Evolutionary conservation across 371 early-diverging fungal genomes (phyloP).

Genomic region (Quaeritorhiza haematococci): DNA sequence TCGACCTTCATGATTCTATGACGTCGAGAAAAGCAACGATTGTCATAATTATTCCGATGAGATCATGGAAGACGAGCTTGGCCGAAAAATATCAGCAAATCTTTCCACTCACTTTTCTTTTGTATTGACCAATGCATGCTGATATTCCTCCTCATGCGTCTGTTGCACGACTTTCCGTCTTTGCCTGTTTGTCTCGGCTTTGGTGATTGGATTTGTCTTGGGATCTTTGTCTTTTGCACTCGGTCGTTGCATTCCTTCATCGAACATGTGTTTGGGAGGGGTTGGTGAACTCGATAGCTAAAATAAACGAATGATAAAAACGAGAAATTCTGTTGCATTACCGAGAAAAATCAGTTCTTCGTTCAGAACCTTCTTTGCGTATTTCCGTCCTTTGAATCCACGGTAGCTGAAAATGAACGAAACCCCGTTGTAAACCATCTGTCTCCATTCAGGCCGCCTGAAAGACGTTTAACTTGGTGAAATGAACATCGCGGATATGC

Average conservation of each 20-base stretch:
- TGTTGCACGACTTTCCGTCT: slow-evolving; percentile 43
- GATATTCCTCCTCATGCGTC: slow-evolving; percentile 55
- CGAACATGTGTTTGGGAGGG: neutral
- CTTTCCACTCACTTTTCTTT: slow-evolving; percentile 62
- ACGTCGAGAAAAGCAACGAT: neutral
- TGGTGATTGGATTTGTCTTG: slow-evolving; percentile 23
- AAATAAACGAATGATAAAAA: neutral
- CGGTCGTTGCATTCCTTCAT: slow-evolving; percentile 24
- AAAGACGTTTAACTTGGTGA: neutral
- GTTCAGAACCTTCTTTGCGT: slow-evolving; percentile 19
- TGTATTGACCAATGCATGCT: slow-evolving; percentile 48
- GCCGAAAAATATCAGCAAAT: no score
- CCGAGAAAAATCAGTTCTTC: slow-evolving; percentile 46
- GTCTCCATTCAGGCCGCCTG: neutral
- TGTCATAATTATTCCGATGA: no score
- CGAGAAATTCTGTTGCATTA: slow-evolving; percentile 1
- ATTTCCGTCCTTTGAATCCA: slow-evolving; percentile 38
- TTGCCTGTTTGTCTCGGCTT: slow-evolving; percentile 30
- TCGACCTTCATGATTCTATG: slow-evolving; percentile 49
- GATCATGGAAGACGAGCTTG: no score
- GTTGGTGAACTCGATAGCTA: neutral
- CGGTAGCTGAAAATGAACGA: slow-evolving; percentile 23
- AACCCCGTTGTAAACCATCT: neutral
- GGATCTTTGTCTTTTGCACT: slow-evolving; percentile 19
- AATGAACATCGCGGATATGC: slow-evolving; percentile 1